Base-by-base conservation (phyloP, 75 land plant genomes). In the Pinus albicaulis region DNA sequence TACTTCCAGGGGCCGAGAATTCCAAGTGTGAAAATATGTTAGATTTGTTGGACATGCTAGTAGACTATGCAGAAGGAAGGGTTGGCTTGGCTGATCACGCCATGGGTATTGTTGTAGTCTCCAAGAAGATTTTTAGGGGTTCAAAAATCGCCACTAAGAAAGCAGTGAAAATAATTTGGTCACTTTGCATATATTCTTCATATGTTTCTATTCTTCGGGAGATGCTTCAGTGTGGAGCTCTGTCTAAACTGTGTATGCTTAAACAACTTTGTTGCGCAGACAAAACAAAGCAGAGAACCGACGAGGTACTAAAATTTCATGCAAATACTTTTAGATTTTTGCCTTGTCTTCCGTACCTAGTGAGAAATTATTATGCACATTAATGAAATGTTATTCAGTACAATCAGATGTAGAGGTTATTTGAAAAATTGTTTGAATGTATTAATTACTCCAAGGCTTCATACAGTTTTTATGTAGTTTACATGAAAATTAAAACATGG, bases 1-100 rank as follows among this genome's bases (percentile, higher is more conserved):
- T 6, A 41, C 44, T 41, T 41, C 44, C 44, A 41, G 44, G 5
- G 7, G 44, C 44, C 2, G 44, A 41, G 44, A 41, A 3, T 5
- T 6, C 44, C 44, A 41, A 6, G 44, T 41, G 7, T 41, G 44
- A 41, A 41, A 41, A 41, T 82, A 78, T 81, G 44, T n/a, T 82
- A 74, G 53, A 56, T 10, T 8, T 87, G 61, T 60, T 90, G 7
- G 83, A 85, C 31, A 19, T 41, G 55, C 48, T 90, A 3, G 74
- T 83, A 55, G 84, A 77, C 26, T 81, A 82, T 72, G 72, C 82
- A 0, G 85, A 85, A 59, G 87, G 86, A 34, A 55, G 92, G 77
- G 48, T 74, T 34, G 90, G 78, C 55, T 55, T 84, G 53, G 72
- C 72, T 28, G 82, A 79, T 13, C 86, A 85, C 34, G 84, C 80